A percentile compares a stretch with the other conserved stretches of the same genome.
These are phyloP conservation scores for Russula sp. DNA, from an alignment of 768 basidiomycete species.

Conservation along the genomic window DNA sequence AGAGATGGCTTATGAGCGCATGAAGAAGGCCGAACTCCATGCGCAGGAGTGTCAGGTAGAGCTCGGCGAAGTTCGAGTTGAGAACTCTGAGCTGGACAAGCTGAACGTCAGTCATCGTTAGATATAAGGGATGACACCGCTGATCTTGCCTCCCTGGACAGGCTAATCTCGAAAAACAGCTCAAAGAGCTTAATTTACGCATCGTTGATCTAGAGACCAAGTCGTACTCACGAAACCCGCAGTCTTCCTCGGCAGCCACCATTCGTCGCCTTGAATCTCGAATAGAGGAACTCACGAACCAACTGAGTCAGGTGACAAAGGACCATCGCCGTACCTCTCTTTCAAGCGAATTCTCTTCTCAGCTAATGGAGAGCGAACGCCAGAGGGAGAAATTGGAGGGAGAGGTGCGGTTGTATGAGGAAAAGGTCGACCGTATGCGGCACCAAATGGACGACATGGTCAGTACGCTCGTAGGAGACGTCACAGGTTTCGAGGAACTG, in stretches of 20 bases:
- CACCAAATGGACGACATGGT: slow-evolving; percentile 61
- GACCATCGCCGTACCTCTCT: slow-evolving; percentile 41
- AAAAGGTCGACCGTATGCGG: slow-evolving; percentile 55
- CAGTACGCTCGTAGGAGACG: slow-evolving; percentile 33
- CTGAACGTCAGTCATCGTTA: slow-evolving; percentile 55
- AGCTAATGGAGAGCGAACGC: slow-evolving; percentile 59
- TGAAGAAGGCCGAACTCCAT: slow-evolving; percentile 77
- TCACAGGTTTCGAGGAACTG: not conserved
- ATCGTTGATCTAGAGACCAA: slow-evolving; percentile 81
- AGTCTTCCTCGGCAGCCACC: slow-evolving; percentile 37
- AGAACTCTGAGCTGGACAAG: slow-evolving; percentile 78
- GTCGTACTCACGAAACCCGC: slow-evolving; percentile 56
- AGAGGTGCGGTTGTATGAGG: slow-evolving; percentile 58
- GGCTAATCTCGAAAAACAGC: slow-evolving; percentile 81
- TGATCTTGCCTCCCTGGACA: slow-evolving; percentile 35
- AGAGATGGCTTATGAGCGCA: slow-evolving; percentile 64
- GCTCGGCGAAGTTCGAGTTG: slow-evolving; percentile 70
- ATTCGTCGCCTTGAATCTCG: slow-evolving; percentile 63
- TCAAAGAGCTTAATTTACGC: slow-evolving; percentile 79
- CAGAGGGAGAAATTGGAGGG: slow-evolving; percentile 61
- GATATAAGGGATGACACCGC: not conserved
- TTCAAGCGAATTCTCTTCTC: slow-evolving; percentile 49
- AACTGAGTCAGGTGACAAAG: slow-evolving; percentile 52
- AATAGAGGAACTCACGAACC: slow-evolving; percentile 68
- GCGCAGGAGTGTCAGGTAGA: slow-evolving; percentile 75